phyloP scores from a whole-genome alignment of 305 asterid genomes.

The Solanum aculeatissimum region DNA sequence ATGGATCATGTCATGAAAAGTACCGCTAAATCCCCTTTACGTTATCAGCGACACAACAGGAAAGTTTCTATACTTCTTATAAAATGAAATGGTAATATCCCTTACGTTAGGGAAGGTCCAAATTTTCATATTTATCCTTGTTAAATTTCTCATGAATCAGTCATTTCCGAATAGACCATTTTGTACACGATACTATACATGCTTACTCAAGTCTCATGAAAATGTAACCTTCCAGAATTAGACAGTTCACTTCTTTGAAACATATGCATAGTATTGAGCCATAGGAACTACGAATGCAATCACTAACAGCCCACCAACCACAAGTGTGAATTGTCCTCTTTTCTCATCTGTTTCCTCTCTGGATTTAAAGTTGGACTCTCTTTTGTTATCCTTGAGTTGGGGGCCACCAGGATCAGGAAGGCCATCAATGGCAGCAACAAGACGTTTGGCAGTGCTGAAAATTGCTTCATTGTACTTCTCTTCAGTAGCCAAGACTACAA shows the following conservation, averaged over 20 bases:
- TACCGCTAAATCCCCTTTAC: neutral
- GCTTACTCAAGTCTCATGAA: slow-evolving; percentile 27
- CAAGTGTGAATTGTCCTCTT: slow-evolving; percentile 94
- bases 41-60: neutral
- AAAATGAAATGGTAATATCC: neutral
- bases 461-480: slow-evolving; percentile 94
- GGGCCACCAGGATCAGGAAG: slow-evolving; percentile 99
- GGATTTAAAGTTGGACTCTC: slow-evolving; percentile 93
- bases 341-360: slow-evolving; percentile 94
- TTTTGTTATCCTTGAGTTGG: slow-evolving; percentile 49
- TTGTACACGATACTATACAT: slow-evolving; percentile 29
- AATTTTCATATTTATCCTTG: neutral
- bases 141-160: slow-evolving; percentile 9
- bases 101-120: neutral
- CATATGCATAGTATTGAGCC: slow-evolving; percentile 97
- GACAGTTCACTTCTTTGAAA: slow-evolving; percentile 68
- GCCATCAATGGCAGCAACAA: slow-evolving; percentile 80
- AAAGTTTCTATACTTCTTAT: neutral
- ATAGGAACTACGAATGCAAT: slow-evolving; percentile 99
- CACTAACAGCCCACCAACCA: slow-evolving; percentile 93
- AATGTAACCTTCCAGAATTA: slow-evolving; percentile 1
- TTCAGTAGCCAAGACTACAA: slow-evolving; percentile 79
- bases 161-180: slow-evolving; percentile 16
- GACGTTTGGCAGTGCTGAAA: slow-evolving; percentile 53
- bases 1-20: neutral